Evolutionary conservation across 345 rosid species (phyloP).

Genomic region (Hibiscus tridactylites): DNA sequence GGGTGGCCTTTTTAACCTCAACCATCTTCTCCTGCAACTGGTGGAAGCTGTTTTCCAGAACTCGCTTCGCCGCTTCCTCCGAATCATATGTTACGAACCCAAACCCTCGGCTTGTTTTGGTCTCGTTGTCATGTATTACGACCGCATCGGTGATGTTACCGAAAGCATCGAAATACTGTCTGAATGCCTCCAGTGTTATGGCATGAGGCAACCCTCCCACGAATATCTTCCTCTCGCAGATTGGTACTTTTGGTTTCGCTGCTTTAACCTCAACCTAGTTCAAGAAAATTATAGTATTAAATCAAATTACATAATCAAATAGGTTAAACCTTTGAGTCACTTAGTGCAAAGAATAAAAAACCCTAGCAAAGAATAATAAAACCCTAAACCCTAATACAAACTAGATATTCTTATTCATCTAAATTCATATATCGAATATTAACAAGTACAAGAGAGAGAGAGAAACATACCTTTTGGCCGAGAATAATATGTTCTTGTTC

Average conservation of each 20-base stretch:
- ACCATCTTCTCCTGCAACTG: slow-evolving; percentile 13
- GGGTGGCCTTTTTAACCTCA: slow-evolving; percentile 22
- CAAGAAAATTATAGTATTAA: background rate
- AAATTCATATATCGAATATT: background rate
- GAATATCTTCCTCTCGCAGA: slow-evolving; percentile 48
- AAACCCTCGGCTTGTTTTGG: background rate
- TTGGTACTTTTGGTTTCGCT: background rate
- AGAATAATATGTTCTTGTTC: background rate
- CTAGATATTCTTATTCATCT: too few species aligned
- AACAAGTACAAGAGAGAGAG: background rate
- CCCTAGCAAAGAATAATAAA: too few species aligned
- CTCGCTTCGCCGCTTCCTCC: background rate
- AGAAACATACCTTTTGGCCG: background rate
- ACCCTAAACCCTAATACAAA: background rate
- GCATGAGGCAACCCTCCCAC: slow-evolving; percentile 86
- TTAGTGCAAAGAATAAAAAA: too few species aligned
- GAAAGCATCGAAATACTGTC: slow-evolving; percentile 50
- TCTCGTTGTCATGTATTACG: background rate
- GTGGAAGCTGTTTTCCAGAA: background rate
- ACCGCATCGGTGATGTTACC: background rate
- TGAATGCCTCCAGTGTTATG: slow-evolving; percentile 63
- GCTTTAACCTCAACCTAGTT: background rate
- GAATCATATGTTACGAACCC: background rate
- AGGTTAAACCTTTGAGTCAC: background rate
- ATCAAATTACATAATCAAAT: background rate